A percentile compares a stretch with the other conserved stretches of the same genome.
These are phyloP conservation scores for Jatropha podagrica DNA, from an alignment of 441 rosid species.

Conservation along the genomic window DNA sequence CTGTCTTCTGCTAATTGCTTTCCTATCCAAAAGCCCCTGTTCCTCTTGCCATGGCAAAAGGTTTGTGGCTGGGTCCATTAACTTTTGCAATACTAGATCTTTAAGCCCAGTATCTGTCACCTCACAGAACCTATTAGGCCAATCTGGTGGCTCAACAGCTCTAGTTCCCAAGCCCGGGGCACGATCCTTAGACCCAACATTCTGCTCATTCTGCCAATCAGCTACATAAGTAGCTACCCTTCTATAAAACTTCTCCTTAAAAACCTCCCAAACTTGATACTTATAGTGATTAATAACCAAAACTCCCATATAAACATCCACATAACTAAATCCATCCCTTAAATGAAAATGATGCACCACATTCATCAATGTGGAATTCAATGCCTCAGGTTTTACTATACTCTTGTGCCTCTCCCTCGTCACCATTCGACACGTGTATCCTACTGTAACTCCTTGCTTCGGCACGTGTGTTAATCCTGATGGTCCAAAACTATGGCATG, in stretches of 20 bases:
- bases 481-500: slow-evolving; percentile 76
- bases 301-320: slow-evolving; percentile 42
- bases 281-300: slow-evolving; percentile 82
- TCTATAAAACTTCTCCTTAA: slow-evolving; percentile 74
- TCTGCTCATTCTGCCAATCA: slow-evolving; percentile 76
- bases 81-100: slow-evolving; percentile 45
- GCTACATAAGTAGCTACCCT: slow-evolving; percentile 86
- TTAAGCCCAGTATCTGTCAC: slow-evolving; percentile 65
- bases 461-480: slow-evolving; percentile 54
- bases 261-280: slow-evolving; percentile 89
- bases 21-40: neutral
- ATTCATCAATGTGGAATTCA: slow-evolving; percentile 67
- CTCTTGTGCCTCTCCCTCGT: slow-evolving; percentile 85
- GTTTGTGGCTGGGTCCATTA: slow-evolving; percentile 32
- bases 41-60: slow-evolving; percentile 60
- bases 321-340: slow-evolving; percentile 38
- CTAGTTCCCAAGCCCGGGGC: slow-evolving; percentile 79
- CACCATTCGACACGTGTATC: slow-evolving; percentile 62
- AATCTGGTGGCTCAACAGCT: slow-evolving; percentile 73
- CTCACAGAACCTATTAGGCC: slow-evolving; percentile 74
- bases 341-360: slow-evolving; percentile 86
- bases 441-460: slow-evolving; percentile 43
- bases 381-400: slow-evolving; percentile 63
- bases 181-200: slow-evolving; percentile 81
- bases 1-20: neutral